Conservation (phyloP, 441 rosid species). For the Mallotus japonicus region DNA sequence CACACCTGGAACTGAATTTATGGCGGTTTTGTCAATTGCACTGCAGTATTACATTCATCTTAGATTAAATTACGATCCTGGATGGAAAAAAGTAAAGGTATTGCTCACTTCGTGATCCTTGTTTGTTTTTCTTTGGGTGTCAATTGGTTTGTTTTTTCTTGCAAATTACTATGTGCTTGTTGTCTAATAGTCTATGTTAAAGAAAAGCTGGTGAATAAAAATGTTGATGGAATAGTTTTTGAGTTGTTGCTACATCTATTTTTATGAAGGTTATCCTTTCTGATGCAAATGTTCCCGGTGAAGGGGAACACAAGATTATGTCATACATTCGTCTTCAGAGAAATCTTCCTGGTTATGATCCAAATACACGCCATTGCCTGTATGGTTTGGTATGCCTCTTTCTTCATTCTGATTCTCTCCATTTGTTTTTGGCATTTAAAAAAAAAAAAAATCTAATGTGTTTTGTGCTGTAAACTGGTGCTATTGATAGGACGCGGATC, state of each 20-base stretch:
- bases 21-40: constrained; percentile 81
- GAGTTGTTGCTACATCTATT: constrained; percentile 26
- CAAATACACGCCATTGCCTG: constrained; percentile 92
- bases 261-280: constrained; percentile 84
- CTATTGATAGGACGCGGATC: constrained; percentile 82
- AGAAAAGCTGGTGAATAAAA: neutral
- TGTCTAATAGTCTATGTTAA: neutral
- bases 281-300: constrained; percentile 99
- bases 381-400: constrained; percentile 82
- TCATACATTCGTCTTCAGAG: constrained; percentile 95
- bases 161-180: constrained; percentile 1
- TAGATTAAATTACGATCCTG: constrained; percentile 81
- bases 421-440: constrained; percentile 11
- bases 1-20: constrained; percentile 89
- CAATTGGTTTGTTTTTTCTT: neutral
- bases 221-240: constrained; percentile 9
- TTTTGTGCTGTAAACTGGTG: constrained; percentile 25
- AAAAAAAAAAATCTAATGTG: constrained; percentile 16
- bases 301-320: constrained; percentile 98
- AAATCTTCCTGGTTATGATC: constrained; percentile 85
- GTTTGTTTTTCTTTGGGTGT: neutral
- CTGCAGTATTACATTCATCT: constrained; percentile 82
- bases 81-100: constrained; percentile 88
- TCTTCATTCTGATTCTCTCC: constrained; percentile 13
- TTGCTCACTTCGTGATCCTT: neutral